phyloP scores from a whole-genome alignment of 2,329 filamentous ascomycete genomes.

The Cladosporium sp. region DNA sequence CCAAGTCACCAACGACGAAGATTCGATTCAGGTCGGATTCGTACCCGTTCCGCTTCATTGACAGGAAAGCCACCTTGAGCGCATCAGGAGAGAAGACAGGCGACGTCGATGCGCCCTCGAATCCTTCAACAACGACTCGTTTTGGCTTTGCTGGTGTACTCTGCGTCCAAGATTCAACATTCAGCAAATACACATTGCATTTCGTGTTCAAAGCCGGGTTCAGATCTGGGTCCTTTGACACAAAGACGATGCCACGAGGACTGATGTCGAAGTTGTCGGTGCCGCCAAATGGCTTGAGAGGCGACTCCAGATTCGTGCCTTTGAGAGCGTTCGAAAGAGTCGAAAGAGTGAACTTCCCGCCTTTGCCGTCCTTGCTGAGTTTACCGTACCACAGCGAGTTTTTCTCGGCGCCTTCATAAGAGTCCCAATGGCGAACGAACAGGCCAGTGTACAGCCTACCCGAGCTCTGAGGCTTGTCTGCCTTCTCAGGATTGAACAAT shows the following conservation, averaged over 20 bases:
- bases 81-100: constrained; percentile 74
- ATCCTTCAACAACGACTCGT: constrained; percentile 55
- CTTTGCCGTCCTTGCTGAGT: constrained; percentile 33
- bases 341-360: constrained; percentile 34
- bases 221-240: constrained; percentile 67
- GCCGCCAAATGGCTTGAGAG: constrained; percentile 73
- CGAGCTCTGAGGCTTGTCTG: constrained; percentile 39
- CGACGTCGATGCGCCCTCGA: constrained; percentile 57
- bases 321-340: constrained; percentile 61
- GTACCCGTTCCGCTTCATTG: constrained; percentile 72
- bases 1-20: constrained; percentile 58
- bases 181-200: constrained; percentile 71
- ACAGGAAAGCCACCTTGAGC: constrained; percentile 66
- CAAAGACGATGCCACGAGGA: constrained; percentile 61
- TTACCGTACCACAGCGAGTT: constrained; percentile 70
- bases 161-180: constrained; percentile 57
- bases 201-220: constrained; percentile 73
- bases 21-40: constrained; percentile 74
- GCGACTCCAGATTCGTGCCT: constrained; percentile 56
- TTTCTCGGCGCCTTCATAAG: constrained; percentile 59
- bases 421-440: constrained; percentile 52
- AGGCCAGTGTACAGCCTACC: constrained; percentile 47
- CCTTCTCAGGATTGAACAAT: constrained; percentile 51
- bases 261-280: constrained; percentile 75
- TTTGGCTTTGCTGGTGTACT: constrained; percentile 47